Evolutionary conservation across 2,329 filamentous ascomycete genomes (phyloP).

Genomic region (Aspergillus pseudotamarii): DNA sequence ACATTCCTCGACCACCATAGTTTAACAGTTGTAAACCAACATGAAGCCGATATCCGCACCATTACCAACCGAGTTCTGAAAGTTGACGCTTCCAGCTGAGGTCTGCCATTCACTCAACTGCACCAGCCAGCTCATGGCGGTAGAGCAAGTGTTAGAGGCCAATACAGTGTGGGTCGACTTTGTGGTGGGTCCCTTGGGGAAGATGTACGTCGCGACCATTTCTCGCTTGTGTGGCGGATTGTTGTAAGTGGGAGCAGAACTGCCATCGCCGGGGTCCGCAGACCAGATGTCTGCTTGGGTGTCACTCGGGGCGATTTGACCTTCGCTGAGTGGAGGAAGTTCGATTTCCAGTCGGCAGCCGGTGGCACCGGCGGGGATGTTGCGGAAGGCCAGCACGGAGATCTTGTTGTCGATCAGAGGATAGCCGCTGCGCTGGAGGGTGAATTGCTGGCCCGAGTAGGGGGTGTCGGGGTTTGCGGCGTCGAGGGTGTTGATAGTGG

Average conservation of each 20-base stretch:
- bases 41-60: conserved; percentile 17
- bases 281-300: conserved; percentile 21
- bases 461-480: conserved; percentile 13
- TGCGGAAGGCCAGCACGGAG: conserved; percentile 20
- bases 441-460: conserved; percentile 13
- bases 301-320: conserved; percentile 16
- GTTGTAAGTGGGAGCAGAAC: conserved; percentile 14
- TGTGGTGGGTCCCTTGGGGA: conserved; percentile 12
- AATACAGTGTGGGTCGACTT: conserved; percentile 4
- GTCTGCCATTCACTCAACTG: conserved; percentile 21
- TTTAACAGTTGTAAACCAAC: conserved; percentile 20
- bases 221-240: not conserved
- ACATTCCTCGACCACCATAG: not conserved
- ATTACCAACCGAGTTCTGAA: conserved; percentile 13
- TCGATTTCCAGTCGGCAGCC: conserved; percentile 22
- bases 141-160: conserved; percentile 14
- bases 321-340: conserved; percentile 13
- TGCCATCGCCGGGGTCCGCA: conserved; percentile 11
- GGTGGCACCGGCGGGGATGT: conserved; percentile 18
- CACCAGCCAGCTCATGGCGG: conserved; percentile 22
- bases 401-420: conserved; percentile 8
- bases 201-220: conserved; percentile 15
- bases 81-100: conserved; percentile 14
- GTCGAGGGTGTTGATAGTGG: conserved; percentile 18
- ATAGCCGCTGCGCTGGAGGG: conserved; percentile 12